Base-by-base conservation (phyloP, 1,139 yeast genomes). In the Diutina rugosa region DNA sequence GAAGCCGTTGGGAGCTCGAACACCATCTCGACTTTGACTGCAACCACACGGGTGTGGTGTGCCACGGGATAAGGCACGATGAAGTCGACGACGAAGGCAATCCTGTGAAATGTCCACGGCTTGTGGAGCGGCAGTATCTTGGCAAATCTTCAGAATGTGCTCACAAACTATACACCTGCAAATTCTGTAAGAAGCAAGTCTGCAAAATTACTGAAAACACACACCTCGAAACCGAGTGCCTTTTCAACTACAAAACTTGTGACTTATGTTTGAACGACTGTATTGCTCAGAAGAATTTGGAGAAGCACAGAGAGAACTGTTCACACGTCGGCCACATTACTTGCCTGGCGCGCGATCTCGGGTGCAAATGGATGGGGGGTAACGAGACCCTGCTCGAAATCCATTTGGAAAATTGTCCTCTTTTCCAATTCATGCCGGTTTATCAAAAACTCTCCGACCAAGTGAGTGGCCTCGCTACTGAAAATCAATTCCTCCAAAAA, bases 1-100 rank as follows among this genome's bases (percentile, higher is more conserved):
- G 86, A 2, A 72, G 80, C 59, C 69, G 89, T 35, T 84, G 90
- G 87, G 77, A 80, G 57, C 63, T 84, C 6, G 78, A 77, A 54
- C 75, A 72, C 54, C 90, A 85, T 66, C 69, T 81, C 2, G 55
- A 69, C 7, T 65, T 67, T 2, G 80, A 75, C 30, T 85, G 90
- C 65, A 76, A 68, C 7, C 76, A 67, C 61, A 81, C 85, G 0
- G 76, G 79, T 3, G 80, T 84, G 0, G 58, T 58, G 48, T 85
- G 85, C 61, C 63, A 65, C 56, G 74, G 77, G 0, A 55, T 47
- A 2, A 56, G 75, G 56, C 57, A 53, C 12, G 56, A 57, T 18
- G 61, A 56, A 1, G 58, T 56, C 6, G 57, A 54, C 29, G 38
- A 12, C 6, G 29, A 29, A n/a, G 16, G 10, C 7, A 21, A 21